Percentiles rank a stretch among this genome's conserved stretches.
Evolutionary conservation across 2,329 filamentous ascomycete genomes (phyloP).

Genomic region (Lachnellula hyalina): DNA sequence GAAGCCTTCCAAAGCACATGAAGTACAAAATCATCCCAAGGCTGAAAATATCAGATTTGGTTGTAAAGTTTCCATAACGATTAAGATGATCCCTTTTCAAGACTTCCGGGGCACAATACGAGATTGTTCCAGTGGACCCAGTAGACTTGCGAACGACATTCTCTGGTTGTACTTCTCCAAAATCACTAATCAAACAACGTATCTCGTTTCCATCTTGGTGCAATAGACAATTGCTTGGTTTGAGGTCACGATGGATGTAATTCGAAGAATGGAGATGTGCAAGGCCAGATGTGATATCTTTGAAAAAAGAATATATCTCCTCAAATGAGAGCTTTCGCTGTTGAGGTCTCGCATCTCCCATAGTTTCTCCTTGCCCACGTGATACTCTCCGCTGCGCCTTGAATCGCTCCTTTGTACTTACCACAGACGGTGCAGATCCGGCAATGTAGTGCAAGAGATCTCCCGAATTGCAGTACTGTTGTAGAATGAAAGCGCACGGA

Average conservation of each 20-base stretch:
- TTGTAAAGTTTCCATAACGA: slow-evolving; percentile 85
- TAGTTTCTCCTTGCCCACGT: slow-evolving; percentile 63
- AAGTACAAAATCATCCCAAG: slow-evolving; percentile 98
- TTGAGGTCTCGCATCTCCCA: slow-evolving; percentile 10
- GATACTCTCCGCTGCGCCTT: slow-evolving; percentile 84
- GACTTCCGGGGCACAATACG: slow-evolving; percentile 95
- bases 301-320: slow-evolving; percentile 95
- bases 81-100: slow-evolving; percentile 64
- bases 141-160: slow-evolving; percentile 80
- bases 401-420: slow-evolving; percentile 70
- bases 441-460: slow-evolving; percentile 85
- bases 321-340: slow-evolving; percentile 59
- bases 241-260: slow-evolving; percentile 94
- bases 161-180: slow-evolving; percentile 90
- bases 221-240: slow-evolving; percentile 90
- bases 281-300: slow-evolving; percentile 87
- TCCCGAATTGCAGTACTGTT: slow-evolving; percentile 94
- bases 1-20: slow-evolving; percentile 87
- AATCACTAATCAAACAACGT: slow-evolving; percentile 89
- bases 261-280: slow-evolving; percentile 85
- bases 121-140: slow-evolving; percentile 91
- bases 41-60: slow-evolving; percentile 97
- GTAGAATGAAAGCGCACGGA: slow-evolving; percentile 91
- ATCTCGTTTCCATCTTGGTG: slow-evolving; percentile 67
- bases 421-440: slow-evolving; percentile 56